Base-by-base conservation (phyloP, 192 early-diverging fungal genomes). In the Chytriomyces hyalinus region DNA sequence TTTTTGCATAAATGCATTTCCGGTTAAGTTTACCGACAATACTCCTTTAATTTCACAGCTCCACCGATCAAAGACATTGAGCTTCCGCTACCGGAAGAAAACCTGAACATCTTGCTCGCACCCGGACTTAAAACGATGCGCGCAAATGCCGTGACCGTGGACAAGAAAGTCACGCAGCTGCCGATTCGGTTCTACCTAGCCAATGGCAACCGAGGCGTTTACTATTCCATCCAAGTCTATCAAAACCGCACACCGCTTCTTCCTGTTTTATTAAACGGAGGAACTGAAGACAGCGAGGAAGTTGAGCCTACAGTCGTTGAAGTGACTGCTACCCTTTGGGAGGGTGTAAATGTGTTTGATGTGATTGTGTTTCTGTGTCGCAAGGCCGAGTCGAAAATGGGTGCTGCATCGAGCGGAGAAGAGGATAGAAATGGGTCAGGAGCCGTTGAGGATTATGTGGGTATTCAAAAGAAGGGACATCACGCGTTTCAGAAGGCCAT, bases 311-410 rank as follows among this genome's bases (percentile, higher is more conserved):
- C 72, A 47, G 82, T 84, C 3, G 77, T 65, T 28, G 82, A 84
- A 76, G 77, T 77, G 66, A 48, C 73, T n/a, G 82, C 75, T 6
- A 48, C 45, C 15, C 22, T 84, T 26, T 77, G 78, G 72, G 79
- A 81, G 22, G 82, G 82, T 11, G 76, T 84, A 1, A 84, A 84
- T 67, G 77, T 73, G 44, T 84, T 84, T 60, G 82, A 84, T 26
- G 72, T 73, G 46, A 73, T 73, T 63, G 72, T 73, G 26, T 73
- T 73, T 63, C 45, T 73, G 72, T 73, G 72, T 44, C 53, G 72
- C 2, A 73, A 73, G 45, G 61, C 72, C 2, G 72, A 73, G 61
- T 46, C 53, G 43, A 73, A 73, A 26, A 61, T 57, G 9, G 72
- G 60, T 11, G 72, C 72, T n/a, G 61, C 57, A 13, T 13, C 15